phyloP scores from a whole-genome alignment of 495 filamentous ascomycete species.

The Hypoxylon subgilvum region DNA sequence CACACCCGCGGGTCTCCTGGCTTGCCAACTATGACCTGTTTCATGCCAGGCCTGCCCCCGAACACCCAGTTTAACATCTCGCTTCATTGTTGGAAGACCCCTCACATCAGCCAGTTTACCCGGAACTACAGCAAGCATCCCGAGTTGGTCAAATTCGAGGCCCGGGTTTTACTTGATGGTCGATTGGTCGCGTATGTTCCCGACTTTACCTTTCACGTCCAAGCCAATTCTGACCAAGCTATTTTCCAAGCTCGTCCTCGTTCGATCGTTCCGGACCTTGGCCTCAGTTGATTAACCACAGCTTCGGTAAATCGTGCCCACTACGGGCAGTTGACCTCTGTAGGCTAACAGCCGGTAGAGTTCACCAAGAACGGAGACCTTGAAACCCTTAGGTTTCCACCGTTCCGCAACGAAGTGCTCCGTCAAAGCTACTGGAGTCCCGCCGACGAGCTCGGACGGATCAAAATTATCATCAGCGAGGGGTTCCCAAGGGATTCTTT shows the following conservation, averaged over 20 bases:
- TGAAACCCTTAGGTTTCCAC: conserved; percentile 71
- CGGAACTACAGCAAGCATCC: conserved; percentile 65
- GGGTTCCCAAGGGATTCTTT: conserved; percentile 64
- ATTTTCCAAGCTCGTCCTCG: conserved; percentile 55
- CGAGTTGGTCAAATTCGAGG: conserved; percentile 68
- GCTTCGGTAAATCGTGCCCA: conserved; percentile 50
- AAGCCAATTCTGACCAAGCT: background rate
- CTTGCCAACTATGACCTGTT: conserved; percentile 76
- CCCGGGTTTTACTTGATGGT: conserved; percentile 75
- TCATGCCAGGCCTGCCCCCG: conserved; percentile 69
- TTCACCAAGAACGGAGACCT: conserved; percentile 68
- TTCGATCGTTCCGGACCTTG: conserved; percentile 64
- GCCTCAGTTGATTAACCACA: conserved; percentile 61
- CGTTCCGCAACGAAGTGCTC: conserved; percentile 74
- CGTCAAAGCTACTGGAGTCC: conserved; percentile 75
- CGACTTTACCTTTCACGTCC: background rate
- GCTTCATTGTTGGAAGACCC: conserved; percentile 79
- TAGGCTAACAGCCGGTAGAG: conserved; percentile 45
- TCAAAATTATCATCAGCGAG: conserved; percentile 80
- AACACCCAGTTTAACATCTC: conserved; percentile 75
- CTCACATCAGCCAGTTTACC: conserved; percentile 66
- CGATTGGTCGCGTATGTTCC: conserved; percentile 64
- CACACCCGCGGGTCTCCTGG: conserved; percentile 50
- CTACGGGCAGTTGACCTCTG: background rate
- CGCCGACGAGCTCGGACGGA: conserved; percentile 70